Base-by-base conservation (phyloP, 2,329 filamentous ascomycete genomes). In the Ophidiomyces ophidiicola region DNA sequence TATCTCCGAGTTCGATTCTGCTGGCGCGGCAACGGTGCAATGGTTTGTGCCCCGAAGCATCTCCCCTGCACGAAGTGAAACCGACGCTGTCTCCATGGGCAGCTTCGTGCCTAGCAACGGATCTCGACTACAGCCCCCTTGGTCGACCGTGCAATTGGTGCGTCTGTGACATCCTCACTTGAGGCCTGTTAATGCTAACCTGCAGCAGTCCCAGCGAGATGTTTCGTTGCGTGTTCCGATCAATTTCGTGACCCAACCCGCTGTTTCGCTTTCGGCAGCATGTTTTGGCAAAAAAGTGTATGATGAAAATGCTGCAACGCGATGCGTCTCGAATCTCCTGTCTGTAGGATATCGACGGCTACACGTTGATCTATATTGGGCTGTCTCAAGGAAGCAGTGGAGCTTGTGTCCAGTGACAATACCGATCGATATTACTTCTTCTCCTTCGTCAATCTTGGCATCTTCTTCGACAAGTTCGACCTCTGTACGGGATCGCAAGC, bases 351-450 rank as follows among this genome's bases (percentile, higher is more conserved):
- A 75, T 48, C 64, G 68, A 26, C 65, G 71, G 31, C 64, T 79
- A 32, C 57, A 71, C 30, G 56, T 78, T 19, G 77, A 81, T 53
- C 48, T 78, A 8, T 80, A 76, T 50, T 81, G 77, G 77, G 76
- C 79, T 46, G 50, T 65, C 17, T 62, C 58, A 20, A 63, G 67
- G 19, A 57, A 56, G 21, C 52, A 63, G 28, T 80, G 76, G 73
- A 71, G 64, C 35, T 64, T 80, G 12, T 81, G 77, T 52, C 77
- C 77, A 0, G 71, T 71, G 2, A 55, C 68, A 32, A 60, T 76
- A 37, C 67, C 69, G 24, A 46, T 49, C 19, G 49, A 50, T 39
- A 44, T 46, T 4, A 50, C 46, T 20, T 46, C 53, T 45, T 50
- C 17, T 8, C 10, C 19, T 17, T 19, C 19, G 14, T 26, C 38